Percentiles rank a stretch among this genome's conserved stretches.
Evolutionary conservation across 2,329 filamentous ascomycete species (phyloP).

Genomic region (Aspergillus pseudoglaucus): DNA sequence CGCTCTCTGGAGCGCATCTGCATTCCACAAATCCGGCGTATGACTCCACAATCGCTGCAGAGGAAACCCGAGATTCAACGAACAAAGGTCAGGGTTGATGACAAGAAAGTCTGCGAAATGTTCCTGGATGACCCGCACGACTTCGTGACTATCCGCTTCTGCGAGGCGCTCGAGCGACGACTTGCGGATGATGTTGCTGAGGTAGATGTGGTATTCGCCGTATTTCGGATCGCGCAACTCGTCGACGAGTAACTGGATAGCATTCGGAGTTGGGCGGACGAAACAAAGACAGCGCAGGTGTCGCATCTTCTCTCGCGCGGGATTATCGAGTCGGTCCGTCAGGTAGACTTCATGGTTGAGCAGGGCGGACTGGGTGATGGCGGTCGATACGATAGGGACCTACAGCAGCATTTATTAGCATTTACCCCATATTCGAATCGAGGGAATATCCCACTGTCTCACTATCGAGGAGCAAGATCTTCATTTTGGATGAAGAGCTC

Average conservation of each 20-base stretch:
- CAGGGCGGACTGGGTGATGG: conserved; percentile 88
- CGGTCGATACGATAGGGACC: conserved; percentile 88
- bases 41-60: conserved; percentile 73
- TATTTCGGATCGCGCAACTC: conserved; percentile 95
- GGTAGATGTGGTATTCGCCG: conserved; percentile 93
- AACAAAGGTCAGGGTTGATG: conserved; percentile 89
- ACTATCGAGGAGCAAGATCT: conserved; percentile 86
- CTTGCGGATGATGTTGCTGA: conserved; percentile 97
- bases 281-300: conserved; percentile 92
- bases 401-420: conserved; percentile 17
- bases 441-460: conserved; percentile 61
- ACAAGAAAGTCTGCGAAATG: conserved; percentile 95
- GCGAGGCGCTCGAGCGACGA: conserved; percentile 88
- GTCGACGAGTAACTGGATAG: conserved; percentile 88
- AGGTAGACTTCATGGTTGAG: conserved; percentile 97
- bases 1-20: conserved; percentile 76
- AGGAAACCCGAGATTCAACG: conserved; percentile 66
- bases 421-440: no score
- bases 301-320: conserved; percentile 90
- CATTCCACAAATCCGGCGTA: conserved; percentile 81
- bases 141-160: conserved; percentile 95
- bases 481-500: conserved; percentile 75
- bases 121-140: conserved; percentile 89
- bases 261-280: conserved; percentile 82
- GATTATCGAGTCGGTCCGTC: conserved; percentile 89